Percentiles rank a stretch among this genome's conserved stretches.
These are phyloP conservation scores for Berberis thunbergii DNA, from an alignment of 164 flowering plant genomes.

Conservation along the genomic window DNA sequence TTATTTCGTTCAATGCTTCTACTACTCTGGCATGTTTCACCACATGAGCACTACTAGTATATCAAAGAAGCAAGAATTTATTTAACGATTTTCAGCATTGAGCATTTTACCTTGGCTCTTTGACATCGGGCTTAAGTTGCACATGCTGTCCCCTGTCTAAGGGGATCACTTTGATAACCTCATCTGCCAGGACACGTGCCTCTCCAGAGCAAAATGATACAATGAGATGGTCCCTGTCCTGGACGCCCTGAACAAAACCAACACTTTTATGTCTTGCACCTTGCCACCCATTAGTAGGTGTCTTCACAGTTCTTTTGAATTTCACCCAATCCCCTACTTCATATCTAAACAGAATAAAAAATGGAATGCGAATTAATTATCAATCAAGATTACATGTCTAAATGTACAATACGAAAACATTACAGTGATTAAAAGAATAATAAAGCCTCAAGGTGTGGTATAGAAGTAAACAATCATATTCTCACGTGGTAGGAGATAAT, in stretches of 20 bases:
- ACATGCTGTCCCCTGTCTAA: constrained; percentile 98
- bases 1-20: no score
- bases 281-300: constrained; percentile 96
- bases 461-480: not conserved
- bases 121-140: constrained; percentile 69
- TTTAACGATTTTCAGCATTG: not conserved
- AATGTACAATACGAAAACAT: not conserved
- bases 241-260: constrained; percentile 84
- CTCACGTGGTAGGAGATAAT: constrained; percentile 89
- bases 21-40: no score
- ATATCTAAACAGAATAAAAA: constrained; percentile 34
- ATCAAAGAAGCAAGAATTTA: not conserved
- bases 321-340: constrained; percentile 96
- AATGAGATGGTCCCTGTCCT: constrained; percentile 60
- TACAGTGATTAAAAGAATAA: no score
- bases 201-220: constrained; percentile 95
- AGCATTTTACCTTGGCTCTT: constrained; percentile 69
- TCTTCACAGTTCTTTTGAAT: constrained; percentile 64
- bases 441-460: no score
- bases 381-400: no score
- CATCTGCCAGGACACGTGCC: constrained; percentile 68
- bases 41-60: no score
- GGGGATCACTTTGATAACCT: constrained; percentile 85
- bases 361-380: not conserved
- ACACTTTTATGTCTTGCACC: constrained; percentile 85